These are phyloP conservation scores for Zygoascus flipseniorum DNA, from an alignment of 805 yeast genomes.

Conservation along the genomic window DNA sequence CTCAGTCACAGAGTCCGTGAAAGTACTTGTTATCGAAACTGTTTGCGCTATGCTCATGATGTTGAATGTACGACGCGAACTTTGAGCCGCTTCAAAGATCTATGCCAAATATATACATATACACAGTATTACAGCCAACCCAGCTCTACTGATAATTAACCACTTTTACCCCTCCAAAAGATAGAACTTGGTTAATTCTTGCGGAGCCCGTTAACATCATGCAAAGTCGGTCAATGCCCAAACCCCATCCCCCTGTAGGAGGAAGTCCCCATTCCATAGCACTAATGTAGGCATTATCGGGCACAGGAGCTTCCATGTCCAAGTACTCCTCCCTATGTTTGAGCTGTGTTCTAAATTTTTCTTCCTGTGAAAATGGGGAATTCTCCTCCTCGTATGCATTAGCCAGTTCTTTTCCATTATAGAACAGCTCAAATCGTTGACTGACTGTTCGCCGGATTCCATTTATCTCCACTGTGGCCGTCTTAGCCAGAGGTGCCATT, in stretches of 20 bases:
- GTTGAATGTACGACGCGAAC: neutral
- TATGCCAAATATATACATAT: neutral
- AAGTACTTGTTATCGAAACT: neutral
- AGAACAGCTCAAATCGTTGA: constrained; percentile 75
- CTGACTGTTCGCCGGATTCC: constrained; percentile 36
- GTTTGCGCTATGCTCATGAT: neutral
- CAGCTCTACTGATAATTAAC: constrained; percentile 15
- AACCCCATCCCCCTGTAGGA: constrained; percentile 97
- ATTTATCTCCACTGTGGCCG: constrained; percentile 26
- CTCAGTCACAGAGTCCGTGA: neutral
- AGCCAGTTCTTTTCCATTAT: constrained; percentile 70
- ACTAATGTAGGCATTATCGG: constrained; percentile 63
- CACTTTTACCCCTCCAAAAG: constrained; percentile 19
- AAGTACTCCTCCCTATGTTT: constrained; percentile 17
- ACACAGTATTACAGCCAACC: neutral
- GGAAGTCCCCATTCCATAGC: constrained; percentile 92
- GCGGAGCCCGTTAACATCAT: constrained; percentile 62
- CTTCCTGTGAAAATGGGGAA: constrained; percentile 62
- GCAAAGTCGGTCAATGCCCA: constrained; percentile 82
- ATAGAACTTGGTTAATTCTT: constrained; percentile 40
- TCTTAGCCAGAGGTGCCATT: constrained; percentile 84
- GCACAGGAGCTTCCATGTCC: constrained; percentile 57
- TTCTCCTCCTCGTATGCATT: constrained; percentile 98
- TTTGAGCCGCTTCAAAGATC: neutral
- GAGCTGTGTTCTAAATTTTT: constrained; percentile 53